Percentiles rank a stretch among this genome's conserved stretches.
Evolutionary conservation across 1,284 basidiomycete species (phyloP).

Genomic region (Gastroboletus turbinatus): DNA sequence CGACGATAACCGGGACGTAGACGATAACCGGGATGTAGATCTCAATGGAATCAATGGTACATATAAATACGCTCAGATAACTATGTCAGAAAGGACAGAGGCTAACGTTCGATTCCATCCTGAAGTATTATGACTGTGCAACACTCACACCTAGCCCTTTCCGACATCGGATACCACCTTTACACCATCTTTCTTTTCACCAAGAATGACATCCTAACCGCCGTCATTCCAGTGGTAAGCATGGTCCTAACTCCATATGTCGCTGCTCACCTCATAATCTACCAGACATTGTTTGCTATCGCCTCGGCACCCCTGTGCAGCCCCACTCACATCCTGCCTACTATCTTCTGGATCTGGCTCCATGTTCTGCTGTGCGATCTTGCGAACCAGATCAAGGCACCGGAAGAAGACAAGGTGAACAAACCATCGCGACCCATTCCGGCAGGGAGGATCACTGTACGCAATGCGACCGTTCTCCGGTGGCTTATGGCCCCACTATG

Average conservation of each 20-base stretch:
- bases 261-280: slow-evolving; percentile 4
- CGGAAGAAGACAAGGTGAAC: slow-evolving; percentile 42
- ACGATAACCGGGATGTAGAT: background rate
- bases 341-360: slow-evolving; percentile 43
- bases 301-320: slow-evolving; percentile 34
- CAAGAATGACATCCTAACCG: slow-evolving; percentile 41
- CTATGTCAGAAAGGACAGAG: background rate
- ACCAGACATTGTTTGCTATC: slow-evolving; percentile 38
- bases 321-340: slow-evolving; percentile 24
- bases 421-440: slow-evolving; percentile 44
- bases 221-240: slow-evolving; percentile 41
- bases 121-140: slow-evolving; percentile 15
- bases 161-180: slow-evolving; percentile 23
- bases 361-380: slow-evolving; percentile 44
- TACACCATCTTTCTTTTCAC: slow-evolving; percentile 43
- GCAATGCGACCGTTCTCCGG: slow-evolving; percentile 35
- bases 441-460: slow-evolving; percentile 35
- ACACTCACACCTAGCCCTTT: slow-evolving; percentile 2
- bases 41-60: background rate
- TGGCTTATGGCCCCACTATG: slow-evolving; percentile 40
- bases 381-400: slow-evolving; percentile 42
- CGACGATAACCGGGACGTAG: background rate
- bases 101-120: background rate
- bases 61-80: slow-evolving; percentile 12
- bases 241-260: background rate